Percentiles rank a stretch among this genome's conserved stretches.
These are phyloP conservation scores for Oryza brachyantha DNA, from an alignment of 176 grass and related monocot genomes.

Conservation along the genomic window DNA sequence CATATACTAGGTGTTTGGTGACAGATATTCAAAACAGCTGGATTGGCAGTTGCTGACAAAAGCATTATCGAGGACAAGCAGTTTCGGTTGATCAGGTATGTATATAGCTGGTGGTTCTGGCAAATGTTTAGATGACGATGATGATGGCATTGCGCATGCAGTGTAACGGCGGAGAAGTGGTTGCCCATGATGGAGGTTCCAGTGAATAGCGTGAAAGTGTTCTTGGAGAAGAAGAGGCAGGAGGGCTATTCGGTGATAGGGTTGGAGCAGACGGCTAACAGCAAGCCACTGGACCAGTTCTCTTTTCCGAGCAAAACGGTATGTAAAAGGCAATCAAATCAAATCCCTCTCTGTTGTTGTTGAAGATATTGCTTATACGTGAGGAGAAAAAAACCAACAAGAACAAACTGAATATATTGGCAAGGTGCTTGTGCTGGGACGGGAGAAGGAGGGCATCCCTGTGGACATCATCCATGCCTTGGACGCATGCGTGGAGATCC, in stretches of 20 bases:
- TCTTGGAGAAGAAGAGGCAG: slow-evolving; percentile 62
- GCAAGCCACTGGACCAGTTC: slow-evolving; percentile 65
- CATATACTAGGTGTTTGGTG: background rate
- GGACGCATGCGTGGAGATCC: slow-evolving; percentile 90
- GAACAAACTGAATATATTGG: background rate
- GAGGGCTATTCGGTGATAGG: slow-evolving; percentile 75
- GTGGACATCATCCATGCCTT: slow-evolving; percentile 78
- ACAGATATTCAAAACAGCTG: slow-evolving; percentile 69
- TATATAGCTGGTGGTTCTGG: background rate
- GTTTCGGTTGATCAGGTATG: slow-evolving; percentile 84
- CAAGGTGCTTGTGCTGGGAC: slow-evolving; percentile 67
- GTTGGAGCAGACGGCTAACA: slow-evolving; percentile 89
- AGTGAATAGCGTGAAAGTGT: slow-evolving; percentile 50
- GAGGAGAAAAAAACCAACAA: background rate
- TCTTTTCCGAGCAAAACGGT: slow-evolving; percentile 75
- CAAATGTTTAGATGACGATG: background rate
- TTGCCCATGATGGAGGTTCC: slow-evolving; percentile 78
- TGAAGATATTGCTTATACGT: background rate
- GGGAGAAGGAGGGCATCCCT: slow-evolving; percentile 91
- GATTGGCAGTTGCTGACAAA: slow-evolving; percentile 64
- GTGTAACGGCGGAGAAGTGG: slow-evolving; percentile 96
- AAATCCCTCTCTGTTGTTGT: no score
- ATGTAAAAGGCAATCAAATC: background rate
- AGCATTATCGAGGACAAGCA: slow-evolving; percentile 82
- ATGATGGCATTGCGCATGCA: slow-evolving; percentile 8